Evolutionary conservation across 495 filamentous ascomycete species (phyloP).

Genomic region (Annulohypoxylon nitens): DNA sequence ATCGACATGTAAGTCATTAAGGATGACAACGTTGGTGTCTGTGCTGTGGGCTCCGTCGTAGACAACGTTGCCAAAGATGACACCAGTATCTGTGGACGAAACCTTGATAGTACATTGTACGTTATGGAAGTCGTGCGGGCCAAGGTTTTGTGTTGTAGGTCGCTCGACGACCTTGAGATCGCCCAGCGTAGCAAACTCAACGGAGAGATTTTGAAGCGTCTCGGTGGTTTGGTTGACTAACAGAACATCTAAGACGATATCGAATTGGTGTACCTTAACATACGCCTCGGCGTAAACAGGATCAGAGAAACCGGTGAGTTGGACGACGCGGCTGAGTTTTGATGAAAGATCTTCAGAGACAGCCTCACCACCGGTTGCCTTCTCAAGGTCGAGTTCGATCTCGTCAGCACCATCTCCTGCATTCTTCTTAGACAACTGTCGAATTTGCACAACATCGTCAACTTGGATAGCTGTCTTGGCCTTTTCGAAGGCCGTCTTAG

Average conservation of each 20-base stretch:
- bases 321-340: conserved; percentile 95
- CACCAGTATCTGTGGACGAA: conserved; percentile 96
- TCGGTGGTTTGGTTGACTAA: conserved; percentile 98
- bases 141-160: conserved; percentile 94
- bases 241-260: conserved; percentile 97
- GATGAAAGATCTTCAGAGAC: conserved; percentile 85
- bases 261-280: conserved; percentile 98
- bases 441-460: conserved; percentile 92
- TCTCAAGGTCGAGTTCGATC: conserved; percentile 90
- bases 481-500: conserved; percentile 89
- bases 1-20: conserved; percentile 98
- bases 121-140: conserved; percentile 95
- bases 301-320: conserved; percentile 98
- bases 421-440: conserved; percentile 94
- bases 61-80: conserved; percentile 99
- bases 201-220: conserved; percentile 95
- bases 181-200: conserved; percentile 97
- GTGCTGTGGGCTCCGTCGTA: conserved; percentile 97
- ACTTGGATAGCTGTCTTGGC: conserved; percentile 95
- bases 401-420: conserved; percentile 85
- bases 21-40: conserved; percentile 96
- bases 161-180: conserved; percentile 98
- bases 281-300: conserved; percentile 98
- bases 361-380: conserved; percentile 91
- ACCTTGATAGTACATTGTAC: conserved; percentile 99